Conservation (phyloP, 163 green algal species). For the Scenedesmus sp. region DNA sequence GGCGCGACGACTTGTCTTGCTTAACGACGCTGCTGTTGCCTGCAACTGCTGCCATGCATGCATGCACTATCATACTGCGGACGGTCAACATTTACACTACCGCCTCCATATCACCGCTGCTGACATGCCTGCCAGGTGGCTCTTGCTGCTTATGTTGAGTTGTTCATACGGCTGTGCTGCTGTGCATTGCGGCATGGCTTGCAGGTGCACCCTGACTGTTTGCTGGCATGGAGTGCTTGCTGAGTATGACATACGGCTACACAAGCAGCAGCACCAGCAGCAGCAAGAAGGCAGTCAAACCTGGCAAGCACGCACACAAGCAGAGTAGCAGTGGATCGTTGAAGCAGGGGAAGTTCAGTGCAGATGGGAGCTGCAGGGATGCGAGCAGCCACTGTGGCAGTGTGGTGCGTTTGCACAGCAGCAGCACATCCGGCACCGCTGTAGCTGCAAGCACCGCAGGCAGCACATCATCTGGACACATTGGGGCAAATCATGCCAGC, state of each 20-base stretch:
- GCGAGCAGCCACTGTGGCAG: not conserved
- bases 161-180: not conserved
- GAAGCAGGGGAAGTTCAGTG: not conserved
- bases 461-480: not conserved
- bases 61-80: no score
- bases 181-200: not conserved
- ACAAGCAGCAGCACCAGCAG: slow-evolving; percentile 8
- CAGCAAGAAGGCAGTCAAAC: not conserved
- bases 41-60: not conserved
- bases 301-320: not conserved
- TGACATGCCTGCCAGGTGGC: not conserved
- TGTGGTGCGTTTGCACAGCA: not conserved
- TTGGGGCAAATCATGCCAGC: not conserved
- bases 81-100: no score
- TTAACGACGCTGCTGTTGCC: not conserved
- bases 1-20: not conserved
- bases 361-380: not conserved
- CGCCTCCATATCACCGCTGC: no score
- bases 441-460: not conserved
- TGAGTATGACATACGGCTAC: slow-evolving; percentile 49
- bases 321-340: not conserved
- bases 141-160: not conserved
- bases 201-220: slow-evolving; percentile 70
- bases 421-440: not conserved
- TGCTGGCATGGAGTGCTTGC: slow-evolving; percentile 66